Percentiles rank a stretch among this genome's conserved stretches.
These are phyloP conservation scores for Plantago major DNA, from an alignment of 257 asterid species.

Conservation along the genomic window DNA sequence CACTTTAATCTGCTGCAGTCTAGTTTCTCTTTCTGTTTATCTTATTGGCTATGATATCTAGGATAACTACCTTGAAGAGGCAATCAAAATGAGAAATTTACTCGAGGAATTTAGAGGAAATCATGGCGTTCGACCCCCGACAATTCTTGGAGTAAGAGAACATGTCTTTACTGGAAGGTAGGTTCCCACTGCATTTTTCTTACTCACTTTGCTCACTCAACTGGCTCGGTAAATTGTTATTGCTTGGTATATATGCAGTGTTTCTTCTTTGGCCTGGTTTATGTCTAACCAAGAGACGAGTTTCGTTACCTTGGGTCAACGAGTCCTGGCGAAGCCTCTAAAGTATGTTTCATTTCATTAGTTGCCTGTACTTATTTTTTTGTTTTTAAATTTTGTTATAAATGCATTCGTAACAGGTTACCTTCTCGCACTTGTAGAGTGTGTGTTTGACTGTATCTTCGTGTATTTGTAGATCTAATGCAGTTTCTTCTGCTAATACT, in stretches of 20 bases:
- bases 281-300: conserved; percentile 99
- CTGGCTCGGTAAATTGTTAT: conserved; percentile 3
- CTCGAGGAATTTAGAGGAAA: conserved; percentile 86
- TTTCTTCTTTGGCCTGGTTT: conserved; percentile 97
- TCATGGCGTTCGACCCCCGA: conserved; percentile 96
- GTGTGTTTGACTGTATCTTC: conserved; percentile 1
- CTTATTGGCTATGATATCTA: conserved; percentile 26
- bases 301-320: conserved; percentile 97
- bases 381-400: not conserved
- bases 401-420: not conserved
- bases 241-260: conserved; percentile 54
- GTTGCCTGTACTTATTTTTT: not conserved
- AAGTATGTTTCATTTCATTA: conserved; percentile 49
- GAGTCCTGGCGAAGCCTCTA: conserved; percentile 92
- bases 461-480: not conserved
- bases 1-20: conserved; percentile 4
- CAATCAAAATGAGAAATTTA: conserved; percentile 94
- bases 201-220: not conserved
- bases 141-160: conserved; percentile 96
- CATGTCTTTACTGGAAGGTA: conserved; percentile 99
- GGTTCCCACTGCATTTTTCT: conserved; percentile 7
- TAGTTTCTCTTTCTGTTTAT: not conserved
- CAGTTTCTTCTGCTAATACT: not conserved
- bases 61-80: conserved; percentile 99
- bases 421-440: not conserved